Conservation (phyloP, 495 filamentous ascomycete genomes). For the Hypoxylon lenormandii region DNA sequence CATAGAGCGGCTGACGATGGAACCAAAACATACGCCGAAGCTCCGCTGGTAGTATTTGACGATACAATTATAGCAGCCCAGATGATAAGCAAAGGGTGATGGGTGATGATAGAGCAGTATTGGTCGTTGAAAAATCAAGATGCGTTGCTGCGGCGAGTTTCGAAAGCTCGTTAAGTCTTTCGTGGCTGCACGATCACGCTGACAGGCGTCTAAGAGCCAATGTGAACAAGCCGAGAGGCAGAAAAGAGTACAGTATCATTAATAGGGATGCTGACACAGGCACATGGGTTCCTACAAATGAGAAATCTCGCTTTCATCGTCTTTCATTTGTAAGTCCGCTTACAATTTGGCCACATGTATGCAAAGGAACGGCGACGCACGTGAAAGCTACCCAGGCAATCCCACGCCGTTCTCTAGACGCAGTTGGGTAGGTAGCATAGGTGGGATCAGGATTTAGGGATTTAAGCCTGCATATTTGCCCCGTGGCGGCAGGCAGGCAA, state of each 20-base stretch:
- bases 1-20: constrained; percentile 20
- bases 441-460: constrained; percentile 39
- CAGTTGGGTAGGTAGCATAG: constrained; percentile 28
- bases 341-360: constrained; percentile 22
- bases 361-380: constrained; percentile 35
- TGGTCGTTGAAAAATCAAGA: neutral
- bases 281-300: constrained; percentile 25
- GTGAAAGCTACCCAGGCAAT: constrained; percentile 36
- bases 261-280: constrained; percentile 27
- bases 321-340: constrained; percentile 26
- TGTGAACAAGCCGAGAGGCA: constrained; percentile 9
- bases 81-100: neutral
- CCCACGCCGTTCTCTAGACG: constrained; percentile 20
- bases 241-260: constrained; percentile 5
- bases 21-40: constrained; percentile 3
- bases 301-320: constrained; percentile 3
- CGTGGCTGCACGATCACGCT: neutral
- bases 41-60: constrained; percentile 5
- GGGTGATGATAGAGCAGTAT: constrained; percentile 2
- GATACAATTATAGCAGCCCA: constrained; percentile 26
- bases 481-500: constrained; percentile 4
- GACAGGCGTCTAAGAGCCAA: constrained; percentile 7
- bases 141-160: constrained; percentile 12
- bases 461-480: constrained; percentile 31
- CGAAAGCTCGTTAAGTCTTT: constrained; percentile 3